phyloP scores from a whole-genome alignment of 129 eudicot genomes.

The Tanacetum coccineum region DNA sequence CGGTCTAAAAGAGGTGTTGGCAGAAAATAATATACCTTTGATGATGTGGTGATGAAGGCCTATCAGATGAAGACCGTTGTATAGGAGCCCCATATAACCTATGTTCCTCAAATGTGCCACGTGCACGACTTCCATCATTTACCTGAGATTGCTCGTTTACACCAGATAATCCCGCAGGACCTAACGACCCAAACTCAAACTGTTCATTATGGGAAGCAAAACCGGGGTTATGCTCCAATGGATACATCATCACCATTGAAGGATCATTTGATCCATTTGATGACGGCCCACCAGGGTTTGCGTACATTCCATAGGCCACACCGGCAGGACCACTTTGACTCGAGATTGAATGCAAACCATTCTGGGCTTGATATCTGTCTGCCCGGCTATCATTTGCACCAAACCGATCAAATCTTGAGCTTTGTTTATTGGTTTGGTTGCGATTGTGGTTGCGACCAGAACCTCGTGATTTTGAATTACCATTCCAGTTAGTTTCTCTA shows the following conservation, averaged over 20 bases:
- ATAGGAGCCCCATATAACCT: constrained; percentile 42
- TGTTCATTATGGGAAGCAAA: constrained; percentile 52
- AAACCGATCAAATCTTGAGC: constrained; percentile 49
- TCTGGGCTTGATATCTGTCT: constrained; percentile 69
- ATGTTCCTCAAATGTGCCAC: constrained; percentile 59
- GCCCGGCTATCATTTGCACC: constrained; percentile 44
- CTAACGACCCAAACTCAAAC: constrained; percentile 80
- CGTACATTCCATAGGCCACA: constrained; percentile 62
- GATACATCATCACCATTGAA: constrained; percentile 62
- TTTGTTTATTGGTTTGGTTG: constrained; percentile 57
- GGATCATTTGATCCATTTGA: constrained; percentile 60
- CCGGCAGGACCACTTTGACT: constrained; percentile 44
- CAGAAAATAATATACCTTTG: constrained; percentile 42
- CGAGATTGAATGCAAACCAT: constrained; percentile 50
- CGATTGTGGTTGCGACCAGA: constrained; percentile 56
- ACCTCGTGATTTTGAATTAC: constrained; percentile 56
- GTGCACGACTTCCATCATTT: constrained; percentile 43
- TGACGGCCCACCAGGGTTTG: constrained; percentile 45
- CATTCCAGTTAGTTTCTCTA: constrained; percentile 82
- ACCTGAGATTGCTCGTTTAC: constrained; percentile 42
- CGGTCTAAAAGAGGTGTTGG: too few relatives aligned
- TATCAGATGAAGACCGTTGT: constrained; percentile 73
- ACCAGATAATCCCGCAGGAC: constrained; percentile 49
- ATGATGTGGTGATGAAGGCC: constrained; percentile 73
- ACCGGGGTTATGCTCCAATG: constrained; percentile 54